Conservation (phyloP, 2,329 filamentous ascomycete genomes). For the Cytospora leucostoma region DNA sequence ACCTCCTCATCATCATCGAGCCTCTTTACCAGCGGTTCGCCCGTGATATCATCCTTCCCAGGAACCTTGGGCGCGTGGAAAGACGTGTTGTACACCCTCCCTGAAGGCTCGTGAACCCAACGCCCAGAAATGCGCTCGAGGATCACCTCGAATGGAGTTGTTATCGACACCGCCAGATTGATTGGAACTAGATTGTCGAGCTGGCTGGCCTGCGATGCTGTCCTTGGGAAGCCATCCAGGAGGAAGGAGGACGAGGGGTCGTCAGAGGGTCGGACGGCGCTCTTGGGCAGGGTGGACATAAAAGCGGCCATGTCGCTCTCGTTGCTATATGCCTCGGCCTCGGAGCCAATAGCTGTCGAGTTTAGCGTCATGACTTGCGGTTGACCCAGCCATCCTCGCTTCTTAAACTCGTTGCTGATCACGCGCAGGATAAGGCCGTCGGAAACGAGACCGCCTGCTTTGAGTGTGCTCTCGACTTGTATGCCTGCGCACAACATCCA, state of each 20-base stretch:
- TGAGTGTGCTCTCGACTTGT: conserved; percentile 87
- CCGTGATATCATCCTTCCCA: conserved; percentile 87
- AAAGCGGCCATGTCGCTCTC: conserved; percentile 44
- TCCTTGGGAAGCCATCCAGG: conserved; percentile 94
- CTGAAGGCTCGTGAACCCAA: conserved; percentile 91
- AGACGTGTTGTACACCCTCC: conserved; percentile 90
- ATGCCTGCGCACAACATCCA: conserved; percentile 60
- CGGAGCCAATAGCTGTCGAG: conserved; percentile 46
- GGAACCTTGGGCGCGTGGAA: conserved; percentile 84
- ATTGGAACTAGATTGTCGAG: conserved; percentile 86
- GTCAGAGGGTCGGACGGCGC: conserved; percentile 56
- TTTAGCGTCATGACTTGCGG: conserved; percentile 56
- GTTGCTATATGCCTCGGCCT: conserved; percentile 31
- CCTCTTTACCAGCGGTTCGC: conserved; percentile 79
- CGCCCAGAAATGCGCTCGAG: conserved; percentile 86
- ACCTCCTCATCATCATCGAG: conserved; percentile 85
- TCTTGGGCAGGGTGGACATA: conserved; percentile 42
- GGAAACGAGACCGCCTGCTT: conserved; percentile 83
- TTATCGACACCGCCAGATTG: conserved; percentile 86
- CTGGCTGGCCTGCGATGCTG: conserved; percentile 73
- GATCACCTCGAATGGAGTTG: conserved; percentile 84
- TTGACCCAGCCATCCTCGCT: conserved; percentile 74
- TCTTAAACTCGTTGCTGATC: conserved; percentile 85
- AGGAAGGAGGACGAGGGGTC: conserved; percentile 85
- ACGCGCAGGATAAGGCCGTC: conserved; percentile 90